Evolutionary conservation across 1,284 basidiomycete genomes (phyloP), one percentile per base, ranked within the genome.

Genomic region (Pseudozyma thailandica): DNA sequence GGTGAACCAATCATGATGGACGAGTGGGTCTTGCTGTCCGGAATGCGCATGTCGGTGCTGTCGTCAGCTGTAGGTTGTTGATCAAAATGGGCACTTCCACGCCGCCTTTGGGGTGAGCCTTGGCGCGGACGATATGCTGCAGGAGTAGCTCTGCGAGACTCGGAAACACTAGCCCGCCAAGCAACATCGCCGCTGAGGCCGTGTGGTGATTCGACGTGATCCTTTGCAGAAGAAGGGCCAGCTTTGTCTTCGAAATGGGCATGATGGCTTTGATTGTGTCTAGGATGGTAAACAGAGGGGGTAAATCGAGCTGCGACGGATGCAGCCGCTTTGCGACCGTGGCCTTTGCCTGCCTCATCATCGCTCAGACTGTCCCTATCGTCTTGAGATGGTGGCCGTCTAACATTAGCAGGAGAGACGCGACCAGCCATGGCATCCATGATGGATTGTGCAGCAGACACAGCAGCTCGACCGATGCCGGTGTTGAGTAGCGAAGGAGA

Each of bases 291-390:
- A 30, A 50, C 31, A 42, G 70, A 65, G 30, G 75, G 74, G 9
- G 71, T 74, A 48, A 58, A 75, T 39, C 74, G 58, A 9, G 51
- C 55, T n/a, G 58, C 49, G 33, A 43, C 54, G 4, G 61, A 45
- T 20, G 55, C 46, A 23, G 46, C 57, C 15, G 66, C 60, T 30
- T 61, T 75, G 31, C 58, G 48, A 7, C 74, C 71, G 26, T 78
- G 76, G 6, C 76, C 76, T 26, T 78, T 78, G 27, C 72, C 74
- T 23, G 66, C 66, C 41, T 78, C 76, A 31, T 78, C 76, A 39
- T 78, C 76, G 52, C 64, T 71, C 12, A 52, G 42, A 20, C 63
- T 69, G 33, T 69, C 42, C 9, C 59, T 37, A 13, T 64, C 62
- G 10, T 58, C 43, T 3, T 35, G 50, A 1, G 48, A 45, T 15